Percentiles rank a stretch among this genome's conserved stretches.
These are phyloP conservation scores for Phytophthora agathidicida DNA, from an alignment of 352 stramenopile genomes.

Conservation along the genomic window DNA sequence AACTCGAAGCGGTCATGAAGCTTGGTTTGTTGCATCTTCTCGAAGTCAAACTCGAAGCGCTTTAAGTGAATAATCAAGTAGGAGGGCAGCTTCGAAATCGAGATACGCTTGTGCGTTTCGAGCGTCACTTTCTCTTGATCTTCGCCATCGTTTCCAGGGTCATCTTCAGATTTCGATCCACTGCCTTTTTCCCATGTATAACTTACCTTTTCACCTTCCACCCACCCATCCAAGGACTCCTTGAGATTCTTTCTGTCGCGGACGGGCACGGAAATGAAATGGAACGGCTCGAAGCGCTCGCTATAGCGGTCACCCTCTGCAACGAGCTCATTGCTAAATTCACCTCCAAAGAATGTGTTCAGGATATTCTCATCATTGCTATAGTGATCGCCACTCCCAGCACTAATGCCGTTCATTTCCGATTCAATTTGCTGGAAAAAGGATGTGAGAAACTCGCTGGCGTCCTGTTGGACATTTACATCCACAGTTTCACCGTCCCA, in stretches of 20 bases:
- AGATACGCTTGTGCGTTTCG: conserved; percentile 91
- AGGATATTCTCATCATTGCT: conserved; percentile 81
- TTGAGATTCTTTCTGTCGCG: conserved; percentile 87
- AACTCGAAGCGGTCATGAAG: conserved; percentile 96
- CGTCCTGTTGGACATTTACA: conserved; percentile 93
- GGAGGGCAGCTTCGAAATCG: conserved; percentile 87
- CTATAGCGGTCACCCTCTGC: conserved; percentile 88
- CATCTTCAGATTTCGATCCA: conserved; percentile 22
- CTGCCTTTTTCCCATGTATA: conserved; percentile 87
- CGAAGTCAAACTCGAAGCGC: conserved; percentile 96
- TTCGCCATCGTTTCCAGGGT: conserved; percentile 30
- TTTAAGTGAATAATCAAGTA: conserved; percentile 95
- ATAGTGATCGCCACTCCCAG: conserved; percentile 29
- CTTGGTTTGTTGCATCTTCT: conserved; percentile 94
- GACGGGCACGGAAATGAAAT: conserved; percentile 91
- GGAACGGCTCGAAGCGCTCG: conserved; percentile 90
- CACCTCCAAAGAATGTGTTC: conserved; percentile 87
- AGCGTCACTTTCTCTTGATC: conserved; percentile 78
- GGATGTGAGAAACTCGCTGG: conserved; percentile 93
- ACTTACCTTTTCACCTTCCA: conserved; percentile 90
- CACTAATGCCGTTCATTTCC: conserved; percentile 83
- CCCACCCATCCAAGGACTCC: conserved; percentile 87
- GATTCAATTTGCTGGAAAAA: conserved; percentile 94
- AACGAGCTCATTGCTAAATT: conserved; percentile 93
- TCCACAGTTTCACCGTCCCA: conserved; percentile 90